Base-by-base conservation (phyloP, 352 stramenopile species). In the Phytopythium sindhum region DNA sequence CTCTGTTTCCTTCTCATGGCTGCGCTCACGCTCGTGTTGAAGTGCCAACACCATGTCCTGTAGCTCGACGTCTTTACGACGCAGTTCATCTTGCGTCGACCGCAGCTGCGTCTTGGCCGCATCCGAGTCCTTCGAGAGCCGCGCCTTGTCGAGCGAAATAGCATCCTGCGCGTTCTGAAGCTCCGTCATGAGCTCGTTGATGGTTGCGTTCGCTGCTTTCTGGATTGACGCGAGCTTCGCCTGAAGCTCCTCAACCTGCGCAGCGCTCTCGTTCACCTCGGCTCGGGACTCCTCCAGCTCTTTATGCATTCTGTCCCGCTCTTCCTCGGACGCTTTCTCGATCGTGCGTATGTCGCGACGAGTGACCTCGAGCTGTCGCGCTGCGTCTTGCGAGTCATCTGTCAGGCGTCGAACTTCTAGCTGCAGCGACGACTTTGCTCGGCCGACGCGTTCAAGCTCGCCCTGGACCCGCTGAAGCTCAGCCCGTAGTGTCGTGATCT, bases 121-220 rank as follows among this genome's bases (percentile, higher is more conserved):
- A 8, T 84, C 75, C 37, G 67, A 65, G 15, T 92, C 84, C 53
- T 90, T 90, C 26, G 76, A 66, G 0, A 68, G 66, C 5, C 78
- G 77, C 50, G 48, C 74, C 24, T 86, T 84, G 24, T 92, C 84
- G 11, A 78, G 74, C 15, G 74, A 68, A 21, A 86, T 66, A 29
- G 78, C 67, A 35, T 92, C 84, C 23, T 90, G 81, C 9, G 73
- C 74, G 28, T 67, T 67, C 60, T 90, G 82, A 11, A 92, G 41
- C 61, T 92, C 84, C 8, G 44, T 60, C 52, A 90, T 76, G 2
- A 92, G 62, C 26, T 92, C 84, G 61, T 92, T 88, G 52, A 92
- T 90, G 10, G 84, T 92, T 0, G 84, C 84, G 66, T 92, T 92
- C 17, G 84, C 84, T 7, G 84, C 84, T 61, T 57, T 88, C 63